Percentiles rank a stretch among this genome's conserved stretches.
These are phyloP conservation scores for Clohesyomyces aquaticus DNA, from an alignment of 495 filamentous ascomycete genomes.

Conservation along the genomic window DNA sequence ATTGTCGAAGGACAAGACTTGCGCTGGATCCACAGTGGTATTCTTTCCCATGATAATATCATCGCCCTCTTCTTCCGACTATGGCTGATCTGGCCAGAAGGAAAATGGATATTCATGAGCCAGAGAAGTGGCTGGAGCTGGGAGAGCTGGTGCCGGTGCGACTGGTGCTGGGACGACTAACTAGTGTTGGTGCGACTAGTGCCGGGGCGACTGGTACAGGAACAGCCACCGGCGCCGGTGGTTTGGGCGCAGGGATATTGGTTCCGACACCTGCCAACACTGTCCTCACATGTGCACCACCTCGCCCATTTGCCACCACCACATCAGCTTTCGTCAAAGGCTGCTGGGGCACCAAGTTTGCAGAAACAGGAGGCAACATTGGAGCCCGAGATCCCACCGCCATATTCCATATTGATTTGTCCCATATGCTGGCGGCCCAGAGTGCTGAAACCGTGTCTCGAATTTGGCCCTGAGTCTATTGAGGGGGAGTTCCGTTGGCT, in stretches of 20 bases:
- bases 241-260: not conserved
- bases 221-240: not conserved
- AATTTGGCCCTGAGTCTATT: not conserved
- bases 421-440: not conserved
- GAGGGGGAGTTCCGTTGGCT: not conserved
- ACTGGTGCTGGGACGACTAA: no score
- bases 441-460: not conserved
- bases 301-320: not conserved
- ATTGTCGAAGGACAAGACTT: no score
- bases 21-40: no score
- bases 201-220: not conserved
- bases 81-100: no score
- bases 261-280: not conserved
- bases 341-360: not conserved
- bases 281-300: not conserved
- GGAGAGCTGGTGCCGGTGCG: no score
- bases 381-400: not conserved
- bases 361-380: not conserved
- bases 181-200: not conserved
- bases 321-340: not conserved
- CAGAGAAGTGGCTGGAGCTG: no score
- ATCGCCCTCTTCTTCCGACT: no score
- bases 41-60: no score
- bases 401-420: not conserved
- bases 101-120: no score